Conservation (phyloP, 441 rosid genomes). For the Populus tomentosa region DNA sequence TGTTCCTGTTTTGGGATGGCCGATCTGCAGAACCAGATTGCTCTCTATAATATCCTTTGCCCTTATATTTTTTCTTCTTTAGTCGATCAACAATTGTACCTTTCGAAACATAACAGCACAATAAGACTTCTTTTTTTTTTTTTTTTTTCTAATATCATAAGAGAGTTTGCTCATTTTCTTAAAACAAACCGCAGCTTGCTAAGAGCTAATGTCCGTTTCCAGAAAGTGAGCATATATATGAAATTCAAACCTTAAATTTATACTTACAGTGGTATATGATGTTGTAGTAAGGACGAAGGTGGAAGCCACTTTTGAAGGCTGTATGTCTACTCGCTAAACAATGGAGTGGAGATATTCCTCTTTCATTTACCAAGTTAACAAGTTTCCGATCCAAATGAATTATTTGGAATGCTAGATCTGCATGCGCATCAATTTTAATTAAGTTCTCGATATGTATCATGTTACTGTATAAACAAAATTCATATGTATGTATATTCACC, state of each 20-base stretch:
- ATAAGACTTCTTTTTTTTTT: too few species aligned
- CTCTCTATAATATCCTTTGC: neutral
- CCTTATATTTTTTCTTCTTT: fast-evolving
- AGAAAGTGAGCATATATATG: neutral
- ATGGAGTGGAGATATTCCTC: neutral
- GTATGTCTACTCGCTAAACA: neutral
- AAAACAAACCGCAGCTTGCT: neutral
- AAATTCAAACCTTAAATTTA: too few species aligned
- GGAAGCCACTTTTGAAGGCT: neutral
- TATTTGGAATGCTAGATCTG: neutral
- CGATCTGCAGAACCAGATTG: neutral
- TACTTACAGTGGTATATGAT: neutral
- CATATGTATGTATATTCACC: too few species aligned
- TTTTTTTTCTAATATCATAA: too few species aligned
- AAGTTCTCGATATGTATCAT: neutral
- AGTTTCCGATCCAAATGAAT: neutral
- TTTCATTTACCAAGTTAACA: neutral
- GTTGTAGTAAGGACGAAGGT: neutral
- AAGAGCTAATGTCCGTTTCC: neutral
- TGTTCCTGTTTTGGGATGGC: neutral
- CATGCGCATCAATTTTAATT: neutral
- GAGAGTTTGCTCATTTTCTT: neutral
- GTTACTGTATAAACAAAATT: neutral
- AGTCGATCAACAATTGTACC: neutral
- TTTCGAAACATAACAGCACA: too few species aligned